Conservation (phyloP, 2,329 filamentous ascomycete genomes). For the Chrysosporium keratinophilum region DNA sequence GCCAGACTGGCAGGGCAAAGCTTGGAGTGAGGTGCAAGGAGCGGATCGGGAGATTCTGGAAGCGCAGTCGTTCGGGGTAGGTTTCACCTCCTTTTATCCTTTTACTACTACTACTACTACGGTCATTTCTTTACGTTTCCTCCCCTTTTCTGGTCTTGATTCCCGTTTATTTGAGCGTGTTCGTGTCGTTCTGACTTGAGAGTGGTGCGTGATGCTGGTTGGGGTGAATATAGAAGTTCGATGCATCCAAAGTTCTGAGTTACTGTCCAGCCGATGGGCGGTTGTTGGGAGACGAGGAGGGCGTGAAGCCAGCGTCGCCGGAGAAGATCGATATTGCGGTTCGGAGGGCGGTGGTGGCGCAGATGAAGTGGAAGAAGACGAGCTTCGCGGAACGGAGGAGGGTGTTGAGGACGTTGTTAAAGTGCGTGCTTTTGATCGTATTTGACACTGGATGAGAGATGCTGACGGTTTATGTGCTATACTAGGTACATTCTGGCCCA, state of each 20-base stretch:
- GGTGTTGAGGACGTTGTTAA: conserved; percentile 71
- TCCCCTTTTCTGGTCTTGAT: no score
- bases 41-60: conserved; percentile 29
- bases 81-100: conserved; percentile 15
- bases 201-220: neutral
- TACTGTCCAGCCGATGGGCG: conserved; percentile 75
- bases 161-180: no score
- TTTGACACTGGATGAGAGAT: neutral
- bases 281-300: conserved; percentile 57
- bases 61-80: conserved; percentile 32
- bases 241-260: conserved; percentile 32
- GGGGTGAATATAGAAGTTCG: conserved; percentile 27
- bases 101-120: no score
- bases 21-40: conserved; percentile 30
- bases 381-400: conserved; percentile 65
- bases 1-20: conserved; percentile 23
- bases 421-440: conserved; percentile 27
- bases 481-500: conserved; percentile 67
- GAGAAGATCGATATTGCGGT: conserved; percentile 72
- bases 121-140: no score
- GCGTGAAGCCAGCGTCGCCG: conserved; percentile 58
- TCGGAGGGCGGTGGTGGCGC: conserved; percentile 61
- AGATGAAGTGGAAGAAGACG: conserved; percentile 65
- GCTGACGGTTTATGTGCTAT: conserved; percentile 3
- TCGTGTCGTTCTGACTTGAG: neutral